Percentiles rank a stretch among this genome's conserved stretches.
Conservation (phyloP, 2,329 filamentous ascomycete genomes). For the Fusarium abutilonis region DNA sequence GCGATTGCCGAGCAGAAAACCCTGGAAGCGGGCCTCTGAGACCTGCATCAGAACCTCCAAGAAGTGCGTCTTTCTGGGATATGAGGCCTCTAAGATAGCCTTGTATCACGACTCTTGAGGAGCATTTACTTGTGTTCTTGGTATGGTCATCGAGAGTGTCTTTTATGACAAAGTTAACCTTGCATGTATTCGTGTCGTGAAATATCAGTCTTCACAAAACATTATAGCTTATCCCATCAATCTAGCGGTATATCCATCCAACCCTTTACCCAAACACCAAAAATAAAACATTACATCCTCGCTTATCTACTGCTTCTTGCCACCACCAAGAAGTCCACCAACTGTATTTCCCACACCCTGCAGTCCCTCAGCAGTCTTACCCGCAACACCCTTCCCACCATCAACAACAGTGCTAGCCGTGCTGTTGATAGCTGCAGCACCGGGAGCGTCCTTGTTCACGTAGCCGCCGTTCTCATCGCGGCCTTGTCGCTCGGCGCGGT, state of each 20-base stretch:
- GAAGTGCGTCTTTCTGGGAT: no score
- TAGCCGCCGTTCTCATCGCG: slow-evolving; percentile 69
- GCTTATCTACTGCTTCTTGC: slow-evolving; percentile 41
- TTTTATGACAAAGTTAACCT: no score
- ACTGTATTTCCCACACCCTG: slow-evolving; percentile 38
- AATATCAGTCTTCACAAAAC: slow-evolving; percentile 6
- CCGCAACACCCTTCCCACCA: slow-evolving; percentile 47
- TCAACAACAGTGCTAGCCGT: slow-evolving; percentile 45
- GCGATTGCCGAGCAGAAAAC: no score
- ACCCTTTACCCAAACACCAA: slow-evolving; percentile 18
- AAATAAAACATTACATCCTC: neutral
- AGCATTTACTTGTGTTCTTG: no score
- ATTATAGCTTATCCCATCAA: slow-evolving; percentile 1
- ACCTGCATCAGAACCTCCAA: no score
- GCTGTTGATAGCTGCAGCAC: slow-evolving; percentile 43
- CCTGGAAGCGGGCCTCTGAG: no score
- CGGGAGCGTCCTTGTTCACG: slow-evolving; percentile 47
- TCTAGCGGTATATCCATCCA: slow-evolving; percentile 3
- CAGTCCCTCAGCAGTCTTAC: neutral
- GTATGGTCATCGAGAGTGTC: no score
- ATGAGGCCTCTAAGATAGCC: no score
- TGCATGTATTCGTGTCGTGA: neutral
- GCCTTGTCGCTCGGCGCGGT: slow-evolving; percentile 70
- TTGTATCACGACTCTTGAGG: no score
- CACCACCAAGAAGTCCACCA: slow-evolving; percentile 51